Conservation (phyloP, 345 rosid species). For the Populus pruinosa region DNA sequence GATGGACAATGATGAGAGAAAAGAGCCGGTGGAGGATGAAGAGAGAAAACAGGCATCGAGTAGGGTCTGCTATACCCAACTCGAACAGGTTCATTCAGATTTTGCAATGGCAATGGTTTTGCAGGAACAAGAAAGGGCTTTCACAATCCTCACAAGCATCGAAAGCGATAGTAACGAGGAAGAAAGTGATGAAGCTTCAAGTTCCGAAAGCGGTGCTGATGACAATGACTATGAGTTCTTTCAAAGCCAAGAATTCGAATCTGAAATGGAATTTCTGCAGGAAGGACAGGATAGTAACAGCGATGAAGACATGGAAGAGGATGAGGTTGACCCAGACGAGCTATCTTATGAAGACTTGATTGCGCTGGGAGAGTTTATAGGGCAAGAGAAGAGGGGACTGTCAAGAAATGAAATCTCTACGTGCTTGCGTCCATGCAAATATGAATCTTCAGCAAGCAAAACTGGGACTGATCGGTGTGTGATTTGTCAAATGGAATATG, state of each 20-base stretch:
- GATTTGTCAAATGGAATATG: constrained; percentile 71
- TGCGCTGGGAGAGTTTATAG: constrained; percentile 63
- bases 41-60: constrained; percentile 28
- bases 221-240: constrained; percentile 45
- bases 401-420: constrained; percentile 36
- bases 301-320: constrained; percentile 32
- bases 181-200: constrained; percentile 5
- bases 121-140: constrained; percentile 34
- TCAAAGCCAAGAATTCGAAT: constrained; percentile 36
- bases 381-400: constrained; percentile 58
- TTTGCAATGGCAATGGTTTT: constrained; percentile 34
- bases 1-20: constrained; percentile 19
- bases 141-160: constrained; percentile 21
- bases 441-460: constrained; percentile 8
- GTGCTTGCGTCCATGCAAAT: constrained; percentile 29
- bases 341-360: constrained; percentile 69
- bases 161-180: constrained; percentile 37
- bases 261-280: constrained; percentile 39
- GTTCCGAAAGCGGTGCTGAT: constrained; percentile 5
- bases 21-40: constrained; percentile 20
- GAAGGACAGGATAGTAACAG: constrained; percentile 43
- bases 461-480: constrained; percentile 60
- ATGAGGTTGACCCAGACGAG: constrained; percentile 63
- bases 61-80: constrained; percentile 18
- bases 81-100: constrained; percentile 40